Conservation (phyloP, 768 basidiomycete species). For the Tylopilus sp. region DNA sequence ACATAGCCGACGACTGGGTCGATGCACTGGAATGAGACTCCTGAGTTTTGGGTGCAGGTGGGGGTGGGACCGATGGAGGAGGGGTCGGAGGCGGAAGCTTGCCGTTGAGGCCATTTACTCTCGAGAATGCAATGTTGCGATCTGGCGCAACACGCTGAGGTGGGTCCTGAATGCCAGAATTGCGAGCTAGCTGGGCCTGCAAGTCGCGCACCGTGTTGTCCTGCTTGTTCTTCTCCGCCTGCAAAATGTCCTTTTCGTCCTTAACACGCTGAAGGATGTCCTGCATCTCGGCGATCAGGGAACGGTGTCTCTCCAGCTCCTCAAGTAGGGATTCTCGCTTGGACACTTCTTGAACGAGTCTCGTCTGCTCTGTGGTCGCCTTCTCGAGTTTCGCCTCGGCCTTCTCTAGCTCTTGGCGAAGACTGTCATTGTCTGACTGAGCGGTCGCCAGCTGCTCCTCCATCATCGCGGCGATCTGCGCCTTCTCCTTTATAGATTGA, state of each 20-base stretch:
- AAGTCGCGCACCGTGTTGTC: conserved; percentile 73
- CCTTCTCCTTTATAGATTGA: conserved; percentile 49
- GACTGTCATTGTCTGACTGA: conserved; percentile 40
- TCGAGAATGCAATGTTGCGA: conserved; percentile 51
- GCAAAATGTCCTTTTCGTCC: conserved; percentile 78
- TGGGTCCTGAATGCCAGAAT: conserved; percentile 35
- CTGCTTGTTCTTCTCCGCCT: conserved; percentile 65
- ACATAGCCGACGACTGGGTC: conserved; percentile 54
- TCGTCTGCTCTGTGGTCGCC: conserved; percentile 55
- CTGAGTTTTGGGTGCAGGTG: conserved; percentile 60
- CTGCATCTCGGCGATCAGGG: conserved; percentile 71
- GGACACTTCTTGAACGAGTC: conserved; percentile 67
- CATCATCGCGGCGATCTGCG: conserved; percentile 40
- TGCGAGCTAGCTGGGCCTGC: conserved; percentile 67
- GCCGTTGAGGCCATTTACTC: conserved; percentile 58
- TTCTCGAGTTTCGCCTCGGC: conserved; percentile 58
- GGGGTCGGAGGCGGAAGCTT: conserved; percentile 81
- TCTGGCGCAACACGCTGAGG: conserved; percentile 54
- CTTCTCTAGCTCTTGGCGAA: conserved; percentile 40
- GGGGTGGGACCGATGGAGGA: conserved; percentile 84
- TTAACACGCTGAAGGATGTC: conserved; percentile 74
- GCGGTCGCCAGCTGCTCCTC: conserved; percentile 46
- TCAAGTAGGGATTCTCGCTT: conserved; percentile 69
- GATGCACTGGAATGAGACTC: conserved; percentile 58
- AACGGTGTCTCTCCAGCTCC: conserved; percentile 77